Conservation (phyloP, 192 early-diverging fungal genomes). For the Coemansia sp. region DNA sequence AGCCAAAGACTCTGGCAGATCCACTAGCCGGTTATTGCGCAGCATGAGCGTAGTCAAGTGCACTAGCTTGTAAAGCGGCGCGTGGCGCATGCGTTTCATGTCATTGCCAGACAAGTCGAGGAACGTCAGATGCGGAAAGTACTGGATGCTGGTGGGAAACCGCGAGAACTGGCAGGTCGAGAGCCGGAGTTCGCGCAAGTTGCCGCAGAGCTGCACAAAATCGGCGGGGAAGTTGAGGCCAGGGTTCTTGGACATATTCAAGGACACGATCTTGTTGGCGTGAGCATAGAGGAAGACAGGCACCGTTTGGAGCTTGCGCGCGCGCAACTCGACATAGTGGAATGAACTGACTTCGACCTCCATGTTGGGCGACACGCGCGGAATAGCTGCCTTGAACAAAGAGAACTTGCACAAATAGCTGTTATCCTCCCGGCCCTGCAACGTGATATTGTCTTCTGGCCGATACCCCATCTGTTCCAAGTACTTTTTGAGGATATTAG, state of each 20-base stretch:
- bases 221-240: constrained; percentile 81
- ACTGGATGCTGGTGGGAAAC: constrained; percentile 69
- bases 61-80: constrained; percentile 64
- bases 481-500: constrained; percentile 70
- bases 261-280: constrained; percentile 69
- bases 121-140: constrained; percentile 65
- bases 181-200: constrained; percentile 69
- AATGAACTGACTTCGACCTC: constrained; percentile 58
- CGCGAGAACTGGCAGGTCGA: constrained; percentile 69
- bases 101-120: constrained; percentile 82
- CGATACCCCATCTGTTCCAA: constrained; percentile 83
- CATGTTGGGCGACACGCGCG: constrained; percentile 57
- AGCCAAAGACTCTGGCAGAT: constrained; percentile 67
- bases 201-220: constrained; percentile 76
- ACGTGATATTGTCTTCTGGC: constrained; percentile 73
- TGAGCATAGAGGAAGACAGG: constrained; percentile 76
- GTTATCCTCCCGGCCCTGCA: constrained; percentile 83
- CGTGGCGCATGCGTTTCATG: constrained; percentile 65
- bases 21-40: constrained; percentile 74
- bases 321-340: constrained; percentile 71
- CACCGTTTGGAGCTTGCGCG: constrained; percentile 74
- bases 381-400: constrained; percentile 62
- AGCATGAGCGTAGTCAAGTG: constrained; percentile 66
- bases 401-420: constrained; percentile 83
- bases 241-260: constrained; percentile 84